A percentile compares a stretch with the other conserved stretches of the same genome.
Evolutionary conservation across 2,329 filamentous ascomycete genomes (phyloP).

Genomic region (Apiospora phragmitis): DNA sequence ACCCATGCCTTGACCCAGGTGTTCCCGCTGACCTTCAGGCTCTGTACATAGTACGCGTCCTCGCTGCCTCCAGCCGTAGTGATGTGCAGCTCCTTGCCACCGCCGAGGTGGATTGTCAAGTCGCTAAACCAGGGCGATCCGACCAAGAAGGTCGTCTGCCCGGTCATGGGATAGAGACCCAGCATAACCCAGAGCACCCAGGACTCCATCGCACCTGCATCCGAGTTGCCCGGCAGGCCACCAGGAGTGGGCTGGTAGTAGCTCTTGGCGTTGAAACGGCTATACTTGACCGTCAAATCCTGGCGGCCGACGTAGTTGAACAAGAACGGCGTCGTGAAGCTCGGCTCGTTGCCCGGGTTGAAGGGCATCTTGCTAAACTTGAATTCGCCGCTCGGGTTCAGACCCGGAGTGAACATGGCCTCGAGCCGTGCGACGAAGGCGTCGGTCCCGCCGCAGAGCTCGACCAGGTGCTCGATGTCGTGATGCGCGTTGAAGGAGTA

Average conservation of each 20-base stretch:
- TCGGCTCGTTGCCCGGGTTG: constrained; percentile 68
- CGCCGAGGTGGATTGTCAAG: constrained; percentile 59
- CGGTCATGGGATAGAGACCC: constrained; percentile 67
- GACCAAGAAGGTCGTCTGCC: constrained; percentile 67
- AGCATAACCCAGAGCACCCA: constrained; percentile 71
- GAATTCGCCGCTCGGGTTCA: constrained; percentile 39
- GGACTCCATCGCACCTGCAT: constrained; percentile 72
- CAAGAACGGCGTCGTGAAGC: constrained; percentile 67
- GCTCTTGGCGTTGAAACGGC: constrained; percentile 57
- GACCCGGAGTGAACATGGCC: constrained; percentile 57
- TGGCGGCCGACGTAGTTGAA: constrained; percentile 68
- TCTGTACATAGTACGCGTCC: constrained; percentile 62
- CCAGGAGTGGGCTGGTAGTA: constrained; percentile 56
- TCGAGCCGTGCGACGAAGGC: constrained; percentile 60
- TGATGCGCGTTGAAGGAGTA: constrained; percentile 71
- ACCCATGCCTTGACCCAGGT: constrained; percentile 66
- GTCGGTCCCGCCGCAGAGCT: constrained; percentile 53
- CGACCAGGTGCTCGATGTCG: constrained; percentile 58
- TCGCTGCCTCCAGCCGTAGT: constrained; percentile 51
- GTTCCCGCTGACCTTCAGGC: constrained; percentile 63
- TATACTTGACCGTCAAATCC: constrained; percentile 59
- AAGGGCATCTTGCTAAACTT: constrained; percentile 58
- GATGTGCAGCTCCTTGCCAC: constrained; percentile 53
- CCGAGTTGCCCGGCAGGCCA: constrained; percentile 69
- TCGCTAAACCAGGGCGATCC: constrained; percentile 63